Base-by-base conservation (phyloP, 2,329 filamentous ascomycete genomes). In the Aspergillus sojae region DNA sequence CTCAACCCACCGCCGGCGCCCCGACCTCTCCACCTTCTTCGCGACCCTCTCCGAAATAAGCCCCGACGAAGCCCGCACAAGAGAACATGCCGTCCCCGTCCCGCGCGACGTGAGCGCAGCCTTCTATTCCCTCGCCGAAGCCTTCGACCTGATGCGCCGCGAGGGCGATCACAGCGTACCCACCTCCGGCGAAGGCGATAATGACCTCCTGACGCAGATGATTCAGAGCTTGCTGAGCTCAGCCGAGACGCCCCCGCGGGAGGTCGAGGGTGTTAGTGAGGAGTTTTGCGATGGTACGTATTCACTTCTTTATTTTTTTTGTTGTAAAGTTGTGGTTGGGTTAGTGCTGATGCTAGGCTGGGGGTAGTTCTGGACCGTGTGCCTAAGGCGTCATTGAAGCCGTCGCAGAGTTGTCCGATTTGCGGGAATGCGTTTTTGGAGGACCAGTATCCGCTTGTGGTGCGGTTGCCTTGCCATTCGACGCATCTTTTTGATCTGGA, bases 1-100 rank as follows among this genome's bases (percentile, higher is more conserved):
- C 39, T 55, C 61, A 65, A 77, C 77, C 21, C 76, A 77, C 39
- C 77, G 78, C 60, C 86, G 86, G 66, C 84, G 87, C 58, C 88
- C 88, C 32, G 88, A 90, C 74, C 83, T 89, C 46, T 87, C 84
- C 46, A 88, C 86, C 70, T 89, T 90, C 81, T 89, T 89, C 79
- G 82, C 83, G 62, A 84, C 85, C 52, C 84, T 89, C 57, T 78
- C 78, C 64, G 85, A 88, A 69, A 83, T 87, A 62, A 86, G 84
- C 10, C 84, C 79, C 30, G 76, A 80, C 7, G 75, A 79, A 61
- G 70, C 77, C 53, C 84, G 83, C 56, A 81, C 82, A 60, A 85
- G 88, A 70, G 79, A 80, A n/a, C 78, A 89, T 74, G 85, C 87
- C 1, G 74, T 87, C 0, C 88, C 88, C 1, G 82, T 87, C 5